Evolutionary conservation across 2,329 filamentous ascomycete genomes (phyloP), one percentile per base, ranked within the genome.

Genomic region (Fulvia fulva): DNA sequence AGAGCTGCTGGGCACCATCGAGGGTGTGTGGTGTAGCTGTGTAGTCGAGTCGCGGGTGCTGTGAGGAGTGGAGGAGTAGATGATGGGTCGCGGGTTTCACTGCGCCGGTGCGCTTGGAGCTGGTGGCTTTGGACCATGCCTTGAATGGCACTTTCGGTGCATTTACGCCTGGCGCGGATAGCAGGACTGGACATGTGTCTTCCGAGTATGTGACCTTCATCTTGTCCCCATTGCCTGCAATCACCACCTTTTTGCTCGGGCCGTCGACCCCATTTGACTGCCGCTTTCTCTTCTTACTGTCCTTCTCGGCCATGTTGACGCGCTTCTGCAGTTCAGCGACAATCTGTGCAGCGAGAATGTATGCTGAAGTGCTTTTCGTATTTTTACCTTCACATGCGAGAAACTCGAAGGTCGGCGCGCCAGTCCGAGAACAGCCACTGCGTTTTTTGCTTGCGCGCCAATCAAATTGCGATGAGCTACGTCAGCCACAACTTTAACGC

Each of bases 1-100:
- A 81, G 57, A 83, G 70, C 28, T 77, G 78, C 57, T 84, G 79
- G 1, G 47, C 22, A 2, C 16, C 22, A 25, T 75, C 70, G 55
- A 71, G 72, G 1, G 63, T 49, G 19, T 57, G 59, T 12, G 66
- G 62, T 23, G 65, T 50, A 22, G 81, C 84, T 21, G 77, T 76
- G 65, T 85, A 87, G 71, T 87, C 83, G 54, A 87, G 76, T 53
- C 80, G 82, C 14, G 81, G 76, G 63, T 87, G 84, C 51, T 80
- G 75, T 25, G 83, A 84, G 5, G 84, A 84, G 60, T 87, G 83
- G 9, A 87, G 77, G 34, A 87, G 77, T 6, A 86, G 69, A 56
- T 83, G 78, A 44, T 80, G 77, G 6, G 74, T 68, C 63, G 25
- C 69, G 51, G 64, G 79, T 69, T 51, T 76, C n/a, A 63, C 52